Evolutionary conservation across 1,139 yeast species (phyloP), one percentile per base, ranked within the genome.

Genomic region (Candida labiduridarum): DNA sequence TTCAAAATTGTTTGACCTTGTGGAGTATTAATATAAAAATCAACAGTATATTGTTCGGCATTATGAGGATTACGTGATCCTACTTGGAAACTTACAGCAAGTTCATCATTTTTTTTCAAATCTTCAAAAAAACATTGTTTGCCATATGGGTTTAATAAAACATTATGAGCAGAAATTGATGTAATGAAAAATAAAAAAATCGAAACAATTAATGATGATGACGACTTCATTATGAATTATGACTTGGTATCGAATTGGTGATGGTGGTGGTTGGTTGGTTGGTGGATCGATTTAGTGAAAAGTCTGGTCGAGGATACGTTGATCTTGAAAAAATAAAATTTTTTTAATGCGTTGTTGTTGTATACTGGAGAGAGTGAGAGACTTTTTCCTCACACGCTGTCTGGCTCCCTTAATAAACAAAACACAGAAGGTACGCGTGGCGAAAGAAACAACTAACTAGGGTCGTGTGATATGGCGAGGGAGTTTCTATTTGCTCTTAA

Each of bases 31-130:
- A 87, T 73, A 69, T 74, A 62, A 38, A 94, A 91, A 66, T 91
- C 96, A 53, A 90, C 85, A 31, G 74, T 80, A 56, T 85, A 77
- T 69, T 91, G 97, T 56, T 86, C 89, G 40, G 88, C 80, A 49
- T 92, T 83, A 57, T 78, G 77, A 44, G 92, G 87, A 64, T 89
- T 87, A 70, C 97, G 83, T 63, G 94, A 90, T 55, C 98, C 98
- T 45, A 89, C 96, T 73, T 94, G 99, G 81, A 87, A 94, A 48
- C 91, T 81, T 54, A 94, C 85, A 22, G 96, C 89, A 61, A 94
- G 76, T 68, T 89, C 92, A 71, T 94, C 99, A 59, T 89, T 89
- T 60, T 78, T 78, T 66, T 85, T 88, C 72, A 94, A 79, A 52
- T 79, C 79, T 67, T 94, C 99, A 63, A 80, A 89, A 71, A 90